Percentiles rank a stretch among this genome's conserved stretches.
These are phyloP conservation scores for Rhizophora mangle DNA, from an alignment of 345 rosid genomes.

Conservation along the genomic window DNA sequence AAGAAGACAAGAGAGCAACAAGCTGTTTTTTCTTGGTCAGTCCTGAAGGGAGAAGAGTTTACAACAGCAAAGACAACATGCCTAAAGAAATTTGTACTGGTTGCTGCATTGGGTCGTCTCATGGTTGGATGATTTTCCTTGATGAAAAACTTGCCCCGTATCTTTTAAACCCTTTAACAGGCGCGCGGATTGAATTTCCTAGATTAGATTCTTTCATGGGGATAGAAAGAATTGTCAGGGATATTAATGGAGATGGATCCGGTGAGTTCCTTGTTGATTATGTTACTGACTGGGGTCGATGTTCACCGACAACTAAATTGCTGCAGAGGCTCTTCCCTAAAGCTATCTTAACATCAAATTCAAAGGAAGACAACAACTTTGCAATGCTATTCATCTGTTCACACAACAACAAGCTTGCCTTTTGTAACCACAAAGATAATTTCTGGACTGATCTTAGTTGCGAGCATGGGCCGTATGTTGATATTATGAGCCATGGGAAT, in stretches of 20 bases:
- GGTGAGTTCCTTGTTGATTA: too few relatives aligned
- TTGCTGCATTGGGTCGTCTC: constrained; percentile 3
- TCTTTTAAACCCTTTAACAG: background rate
- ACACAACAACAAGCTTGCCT: background rate
- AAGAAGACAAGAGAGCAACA: too few relatives aligned
- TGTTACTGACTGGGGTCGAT: too few relatives aligned
- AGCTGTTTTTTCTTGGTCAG: too few relatives aligned
- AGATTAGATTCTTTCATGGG: too few relatives aligned
- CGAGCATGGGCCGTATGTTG: background rate
- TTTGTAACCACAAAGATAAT: background rate
- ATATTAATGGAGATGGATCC: too few relatives aligned
- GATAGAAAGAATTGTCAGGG: too few relatives aligned
- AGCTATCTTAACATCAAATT: background rate
- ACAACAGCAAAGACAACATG: too few relatives aligned
- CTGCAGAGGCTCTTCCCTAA: background rate
- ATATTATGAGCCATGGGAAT: background rate
- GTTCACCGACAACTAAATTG: too few relatives aligned
- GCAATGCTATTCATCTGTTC: background rate
- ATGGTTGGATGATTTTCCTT: constrained; percentile 2
- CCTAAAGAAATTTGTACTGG: too few relatives aligned
- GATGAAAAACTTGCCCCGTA: background rate
- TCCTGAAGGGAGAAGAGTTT: too few relatives aligned
- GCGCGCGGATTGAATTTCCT: background rate
- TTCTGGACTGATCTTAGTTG: background rate
- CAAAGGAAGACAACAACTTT: background rate